phyloP scores from a whole-genome alignment of 2,329 filamentous ascomycete genomes.

The Paramyrothecium sp. region DNA sequence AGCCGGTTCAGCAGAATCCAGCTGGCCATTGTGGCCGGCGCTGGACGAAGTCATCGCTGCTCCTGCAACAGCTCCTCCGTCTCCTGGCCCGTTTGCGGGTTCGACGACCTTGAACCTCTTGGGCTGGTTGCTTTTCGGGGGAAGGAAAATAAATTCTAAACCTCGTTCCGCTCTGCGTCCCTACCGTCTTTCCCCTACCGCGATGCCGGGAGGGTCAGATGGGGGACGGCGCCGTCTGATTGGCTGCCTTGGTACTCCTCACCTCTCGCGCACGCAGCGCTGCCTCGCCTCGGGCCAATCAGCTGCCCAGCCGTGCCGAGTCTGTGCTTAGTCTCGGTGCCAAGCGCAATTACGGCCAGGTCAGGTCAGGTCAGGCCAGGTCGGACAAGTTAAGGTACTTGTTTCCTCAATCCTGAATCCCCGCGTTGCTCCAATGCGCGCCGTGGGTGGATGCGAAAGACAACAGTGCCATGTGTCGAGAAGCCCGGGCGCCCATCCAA shows the following conservation, averaged over 20 bases:
- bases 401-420: too few relatives aligned
- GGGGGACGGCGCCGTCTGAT: conserved; percentile 18
- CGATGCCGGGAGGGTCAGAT: conserved; percentile 22
- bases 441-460: not conserved
- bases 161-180: conserved; percentile 18
- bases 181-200: conserved; percentile 16
- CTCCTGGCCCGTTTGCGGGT: conserved; percentile 23
- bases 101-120: not conserved
- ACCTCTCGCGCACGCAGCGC: not conserved
- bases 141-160: conserved; percentile 7
- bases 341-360: too few relatives aligned
- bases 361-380: too few relatives aligned
- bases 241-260: conserved; percentile 10
- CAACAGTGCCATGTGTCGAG: too few relatives aligned
- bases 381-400: too few relatives aligned
- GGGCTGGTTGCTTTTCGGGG: too few relatives aligned
- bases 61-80: conserved; percentile 56
- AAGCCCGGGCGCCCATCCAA: not conserved
- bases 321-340: too few relatives aligned
- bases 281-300: not conserved
- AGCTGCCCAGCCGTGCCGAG: not conserved
- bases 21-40: conserved; percentile 34
- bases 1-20: conserved; percentile 8
- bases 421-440: too few relatives aligned
- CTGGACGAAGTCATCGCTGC: conserved; percentile 63